Base-by-base conservation (phyloP, 129 eudicot species). In the Calendula officinalis region DNA sequence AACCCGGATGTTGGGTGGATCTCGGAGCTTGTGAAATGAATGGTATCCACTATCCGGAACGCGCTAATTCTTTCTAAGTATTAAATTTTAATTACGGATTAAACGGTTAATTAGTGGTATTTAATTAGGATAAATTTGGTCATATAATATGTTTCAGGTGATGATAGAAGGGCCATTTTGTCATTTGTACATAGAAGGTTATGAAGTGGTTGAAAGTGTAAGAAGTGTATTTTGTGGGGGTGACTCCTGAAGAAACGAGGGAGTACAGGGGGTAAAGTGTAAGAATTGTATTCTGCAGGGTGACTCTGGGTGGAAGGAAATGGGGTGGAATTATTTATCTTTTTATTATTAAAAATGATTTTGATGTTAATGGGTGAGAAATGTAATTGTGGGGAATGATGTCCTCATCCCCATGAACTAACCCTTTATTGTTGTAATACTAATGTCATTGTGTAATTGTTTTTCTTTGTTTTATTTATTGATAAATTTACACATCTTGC, bases 1-100 rank as follows among this genome's bases (percentile, higher is more conserved):
- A 82, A 81, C 58, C 97, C 96, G 76, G 97, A 91, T 74, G 76
- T 91, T 1, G 94, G 83, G 11, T 90, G 97, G 97, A 82, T 91
- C 2, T 79, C 96, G 39, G 97, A 91, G 51, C 94, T 91, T 65
- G 57, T 87, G 27, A 68, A 84, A 78, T 85, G 63, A 81, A 5
- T 13, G 43, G 65, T 56, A 37, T 64, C 55, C 14, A 4, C 1
- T 56, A 37, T 64, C 55, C 14, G 3, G 0, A 6, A 55, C 62
- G 3, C 56, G 38, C 56, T 36, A 68, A 55, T 6, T 54, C 60
- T 46, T 70, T 42, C 67, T 11, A 69, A 39, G 47, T 60, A 50
- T 60, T 35, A 17, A 5, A 68, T 42, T 58, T 47, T 54, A 75
- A 60, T 67, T 35, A 68, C 10, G 46, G 48, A 61, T 59, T 52